These are phyloP conservation scores for Aspergillus felis DNA, from an alignment of 2,329 filamentous ascomycete genomes.

Conservation along the genomic window DNA sequence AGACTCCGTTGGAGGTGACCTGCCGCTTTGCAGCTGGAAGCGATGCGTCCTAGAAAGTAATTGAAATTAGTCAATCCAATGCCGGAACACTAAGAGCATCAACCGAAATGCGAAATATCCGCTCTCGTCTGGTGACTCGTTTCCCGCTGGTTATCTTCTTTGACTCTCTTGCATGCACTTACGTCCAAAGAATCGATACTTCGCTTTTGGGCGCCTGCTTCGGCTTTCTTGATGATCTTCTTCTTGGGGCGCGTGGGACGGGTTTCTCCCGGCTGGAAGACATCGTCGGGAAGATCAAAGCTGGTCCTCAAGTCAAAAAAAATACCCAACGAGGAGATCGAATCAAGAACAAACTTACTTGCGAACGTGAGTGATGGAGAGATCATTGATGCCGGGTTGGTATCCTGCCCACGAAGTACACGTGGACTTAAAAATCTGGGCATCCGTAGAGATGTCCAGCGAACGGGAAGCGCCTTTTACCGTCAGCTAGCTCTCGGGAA, in stretches of 20 bases:
- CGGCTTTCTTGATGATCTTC: constrained; percentile 41
- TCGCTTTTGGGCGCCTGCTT: constrained; percentile 36
- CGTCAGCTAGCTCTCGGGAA: constrained; percentile 27
- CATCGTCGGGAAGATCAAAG: constrained; percentile 81
- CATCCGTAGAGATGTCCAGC: constrained; percentile 64
- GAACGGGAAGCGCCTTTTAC: constrained; percentile 43
- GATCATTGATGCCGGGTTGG: constrained; percentile 67
- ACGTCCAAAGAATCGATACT: constrained; percentile 40
- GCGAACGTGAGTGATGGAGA: constrained; percentile 78
- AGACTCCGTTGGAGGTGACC: constrained; percentile 26
- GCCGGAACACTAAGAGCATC: constrained; percentile 16
- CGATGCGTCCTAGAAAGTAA: constrained; percentile 22
- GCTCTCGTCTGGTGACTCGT: constrained; percentile 19
- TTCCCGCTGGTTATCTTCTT: constrained; percentile 21
- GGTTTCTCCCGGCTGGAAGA: constrained; percentile 75
- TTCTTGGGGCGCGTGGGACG: constrained; percentile 60
- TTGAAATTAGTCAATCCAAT: constrained; percentile 32
- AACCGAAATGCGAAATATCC: constrained; percentile 14
- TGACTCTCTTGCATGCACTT: constrained; percentile 32
- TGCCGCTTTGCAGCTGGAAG: constrained; percentile 33
- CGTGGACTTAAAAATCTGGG: constrained; percentile 79
- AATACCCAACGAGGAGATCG: not conserved
- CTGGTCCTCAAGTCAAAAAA: constrained; percentile 45
- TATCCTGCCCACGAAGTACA: constrained; percentile 75
- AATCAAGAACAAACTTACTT: constrained; percentile 58